phyloP scores from a whole-genome alignment of 1,284 basidiomycete species.

The Hemileia vastatrix region DNA sequence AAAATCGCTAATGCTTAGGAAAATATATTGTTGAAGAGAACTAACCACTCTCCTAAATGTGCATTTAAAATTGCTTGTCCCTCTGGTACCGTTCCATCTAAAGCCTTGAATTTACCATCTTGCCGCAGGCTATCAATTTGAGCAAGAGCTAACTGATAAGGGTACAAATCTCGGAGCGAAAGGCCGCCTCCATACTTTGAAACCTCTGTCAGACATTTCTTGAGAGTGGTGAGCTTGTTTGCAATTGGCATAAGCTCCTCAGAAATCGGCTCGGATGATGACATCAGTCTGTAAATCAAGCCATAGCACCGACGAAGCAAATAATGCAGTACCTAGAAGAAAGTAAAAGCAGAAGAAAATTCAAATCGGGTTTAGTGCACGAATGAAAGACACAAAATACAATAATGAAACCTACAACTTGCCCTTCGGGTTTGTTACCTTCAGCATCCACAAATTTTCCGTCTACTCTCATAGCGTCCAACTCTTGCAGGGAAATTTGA shows the following conservation, averaged over 20 bases:
- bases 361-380: neutral
- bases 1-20: conserved; percentile 9
- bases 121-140: conserved; percentile 88
- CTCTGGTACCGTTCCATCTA: conserved; percentile 71
- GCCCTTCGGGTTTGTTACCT: conserved; percentile 77
- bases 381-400: neutral
- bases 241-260: conserved; percentile 95
- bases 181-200: conserved; percentile 93
- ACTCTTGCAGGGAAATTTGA: conserved; percentile 84
- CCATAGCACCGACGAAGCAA: conserved; percentile 90
- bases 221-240: conserved; percentile 78
- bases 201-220: conserved; percentile 95
- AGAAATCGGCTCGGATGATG: conserved; percentile 97
- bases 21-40: conserved; percentile 39
- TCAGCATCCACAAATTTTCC: conserved; percentile 94
- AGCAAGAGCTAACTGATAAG: conserved; percentile 65
- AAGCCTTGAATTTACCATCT: conserved; percentile 82
- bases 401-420: conserved; percentile 58
- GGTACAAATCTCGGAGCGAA: conserved; percentile 89
- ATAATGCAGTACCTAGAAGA: conserved; percentile 70
- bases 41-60: conserved; percentile 74
- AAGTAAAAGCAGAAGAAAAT: neutral
- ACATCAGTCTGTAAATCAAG: conserved; percentile 83
- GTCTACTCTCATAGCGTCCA: conserved; percentile 91
- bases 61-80: conserved; percentile 95